A percentile compares a stretch with the other conserved stretches of the same genome.
phyloP scores from a whole-genome alignment of 768 basidiomycete genomes.

The Dioszegia crocea region DNA sequence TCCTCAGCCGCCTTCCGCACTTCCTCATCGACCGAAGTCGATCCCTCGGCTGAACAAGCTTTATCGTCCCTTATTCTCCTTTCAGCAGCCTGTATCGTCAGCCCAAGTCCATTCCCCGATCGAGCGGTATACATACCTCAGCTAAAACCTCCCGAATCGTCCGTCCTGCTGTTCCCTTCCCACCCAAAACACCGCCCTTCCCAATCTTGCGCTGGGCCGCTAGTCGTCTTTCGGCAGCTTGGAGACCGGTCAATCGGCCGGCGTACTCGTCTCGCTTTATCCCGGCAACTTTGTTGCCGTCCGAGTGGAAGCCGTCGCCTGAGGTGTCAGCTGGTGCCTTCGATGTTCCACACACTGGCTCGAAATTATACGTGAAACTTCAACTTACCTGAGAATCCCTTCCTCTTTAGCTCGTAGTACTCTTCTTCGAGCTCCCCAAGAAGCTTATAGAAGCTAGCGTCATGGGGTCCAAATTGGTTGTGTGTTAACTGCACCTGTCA shows the following conservation, averaged over 20 bases:
- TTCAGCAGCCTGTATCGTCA: constrained; percentile 69
- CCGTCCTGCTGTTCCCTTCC: constrained; percentile 52
- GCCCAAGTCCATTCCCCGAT: no score
- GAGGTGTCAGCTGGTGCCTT: constrained; percentile 3
- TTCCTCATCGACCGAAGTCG: constrained; percentile 41
- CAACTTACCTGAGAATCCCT: constrained; percentile 66
- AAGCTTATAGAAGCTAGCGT: constrained; percentile 56
- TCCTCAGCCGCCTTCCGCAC: constrained; percentile 66
- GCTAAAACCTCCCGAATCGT: constrained; percentile 70
- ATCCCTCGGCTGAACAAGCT: constrained; percentile 54
- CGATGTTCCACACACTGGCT: no score
- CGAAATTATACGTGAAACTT: no score
- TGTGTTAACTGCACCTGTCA: constrained; percentile 65
- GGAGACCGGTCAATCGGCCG: constrained; percentile 65
- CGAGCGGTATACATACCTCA: constrained; percentile 54
- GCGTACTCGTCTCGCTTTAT: constrained; percentile 66
- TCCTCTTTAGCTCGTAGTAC: constrained; percentile 69
- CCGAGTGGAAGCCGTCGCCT: constrained; percentile 79
- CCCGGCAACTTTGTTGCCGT: constrained; percentile 64
- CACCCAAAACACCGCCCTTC: constrained; percentile 61
- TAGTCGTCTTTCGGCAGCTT: constrained; percentile 72
- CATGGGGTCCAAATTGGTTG: constrained; percentile 83
- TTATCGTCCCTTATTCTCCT: constrained; percentile 69
- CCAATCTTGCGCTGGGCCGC: constrained; percentile 54
- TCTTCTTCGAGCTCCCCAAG: constrained; percentile 70